Evolutionary conservation across 306 rosid species (phyloP).

Genomic region (Ammopiptanthus mongolicus): DNA sequence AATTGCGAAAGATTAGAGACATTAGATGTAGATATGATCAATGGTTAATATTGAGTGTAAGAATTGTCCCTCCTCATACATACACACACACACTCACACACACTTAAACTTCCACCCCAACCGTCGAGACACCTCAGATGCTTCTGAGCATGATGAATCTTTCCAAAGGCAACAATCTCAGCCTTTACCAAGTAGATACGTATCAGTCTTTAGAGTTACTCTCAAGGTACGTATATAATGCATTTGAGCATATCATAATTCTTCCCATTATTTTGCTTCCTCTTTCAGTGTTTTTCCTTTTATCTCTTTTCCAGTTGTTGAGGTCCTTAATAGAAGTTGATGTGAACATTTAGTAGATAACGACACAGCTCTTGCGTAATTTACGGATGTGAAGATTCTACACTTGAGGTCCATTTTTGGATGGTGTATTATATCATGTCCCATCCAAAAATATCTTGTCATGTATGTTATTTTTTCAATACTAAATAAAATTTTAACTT

Average conservation of each 20-base stretch:
- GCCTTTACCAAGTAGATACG: conserved; percentile 47
- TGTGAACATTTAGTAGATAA: conserved; percentile 18
- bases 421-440: no score
- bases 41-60: no score
- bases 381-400: no score
- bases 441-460: no score
- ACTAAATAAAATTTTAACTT: no score
- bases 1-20: no score
- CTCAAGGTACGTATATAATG: conserved; percentile 34
- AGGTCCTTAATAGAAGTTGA: conserved; percentile 10
- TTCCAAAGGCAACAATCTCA: conserved; percentile 33
- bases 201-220: conserved; percentile 31
- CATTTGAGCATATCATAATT: neutral
- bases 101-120: no score
- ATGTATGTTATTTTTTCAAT: no score
- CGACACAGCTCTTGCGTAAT: conserved; percentile 11
- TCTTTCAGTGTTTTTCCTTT: neutral
- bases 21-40: no score
- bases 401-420: no score
- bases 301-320: conserved; percentile 18
- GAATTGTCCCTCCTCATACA: no score
- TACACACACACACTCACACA: no score
- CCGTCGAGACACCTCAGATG: conserved; percentile 29
- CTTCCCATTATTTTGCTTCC: conserved; percentile 7
- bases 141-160: conserved; percentile 41